Evolutionary conservation across 2,329 filamentous ascomycete species (phyloP), one percentile per base, ranked within the genome.

Genomic region (Atkinsonella texensis): DNA sequence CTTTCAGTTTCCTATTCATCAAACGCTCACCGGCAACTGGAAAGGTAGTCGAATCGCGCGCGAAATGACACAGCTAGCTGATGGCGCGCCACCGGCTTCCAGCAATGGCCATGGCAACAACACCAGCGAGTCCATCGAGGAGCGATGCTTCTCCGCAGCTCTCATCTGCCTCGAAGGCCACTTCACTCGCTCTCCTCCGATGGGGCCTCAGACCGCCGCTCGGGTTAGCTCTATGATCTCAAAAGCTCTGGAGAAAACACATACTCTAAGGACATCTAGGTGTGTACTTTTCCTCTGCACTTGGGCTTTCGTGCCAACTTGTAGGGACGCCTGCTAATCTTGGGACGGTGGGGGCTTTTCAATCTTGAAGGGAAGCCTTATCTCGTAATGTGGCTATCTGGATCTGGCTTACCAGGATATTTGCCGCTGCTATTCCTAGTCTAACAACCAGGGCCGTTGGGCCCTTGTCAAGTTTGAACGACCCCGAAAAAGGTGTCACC

Each of bases 331-430:
- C 11, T 38, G 35, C 35, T 38, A 15, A 38, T 15, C 35, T 38
- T 38, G 11, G 2, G 2, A 2, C 20, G n/a, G n/a, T n/a, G 20
- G 20, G 33, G 8, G 7, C 12, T 32, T 39, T 13, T 53, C 35
- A 15, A 15, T 32, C 4, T 15, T 40, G 23, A 35, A 82, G 79
- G 57, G 80, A 83, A 62, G 71, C 73, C 2, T 65, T 84, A 40
- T 79, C 80, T 4, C 74, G 74, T 54, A 84, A 84, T 57, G 75
- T 84, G 31, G 75, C 77, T 55, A 77, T 84, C 52, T 84, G 81
- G 81, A 76, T 83, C 57, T 81, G 80, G 69, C 68, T 84, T 53
- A 77, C 78, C 31, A 74, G 75, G 53, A 80, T 81, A 56, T 81
- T 84, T 59, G 74, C 72, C 17, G 75, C 78, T 33, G 79, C 81